A percentile compares a stretch with the other conserved stretches of the same genome.
Evolutionary conservation across 2,329 filamentous ascomycete species (phyloP).

Genomic region (Colletotrichum spaethianum): DNA sequence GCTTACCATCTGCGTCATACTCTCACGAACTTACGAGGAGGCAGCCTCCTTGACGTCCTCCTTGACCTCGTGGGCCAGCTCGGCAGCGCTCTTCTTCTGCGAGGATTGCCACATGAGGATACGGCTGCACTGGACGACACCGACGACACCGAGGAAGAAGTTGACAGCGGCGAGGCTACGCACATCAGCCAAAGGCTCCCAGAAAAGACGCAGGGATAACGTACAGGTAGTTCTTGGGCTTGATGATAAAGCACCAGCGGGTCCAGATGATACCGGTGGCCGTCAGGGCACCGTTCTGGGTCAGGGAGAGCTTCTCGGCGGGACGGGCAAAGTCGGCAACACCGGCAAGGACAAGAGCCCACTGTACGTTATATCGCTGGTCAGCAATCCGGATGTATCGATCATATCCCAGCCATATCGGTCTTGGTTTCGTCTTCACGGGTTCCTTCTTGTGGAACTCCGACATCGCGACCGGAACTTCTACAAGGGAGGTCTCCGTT

Average conservation of each 20-base stretch:
- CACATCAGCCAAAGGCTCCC: neutral
- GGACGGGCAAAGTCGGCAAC: conserved; percentile 93
- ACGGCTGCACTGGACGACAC: conserved; percentile 83
- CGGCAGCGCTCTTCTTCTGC: conserved; percentile 65
- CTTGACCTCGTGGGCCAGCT: conserved; percentile 57
- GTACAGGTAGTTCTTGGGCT: conserved; percentile 90
- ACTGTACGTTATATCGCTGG: conserved; percentile 64
- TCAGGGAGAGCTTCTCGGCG: conserved; percentile 91
- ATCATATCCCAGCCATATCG: neutral
- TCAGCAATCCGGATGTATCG: conserved; percentile 16
- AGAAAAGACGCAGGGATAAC: conserved; percentile 48
- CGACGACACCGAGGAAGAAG: conserved; percentile 95
- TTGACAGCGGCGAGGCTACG: conserved; percentile 90
- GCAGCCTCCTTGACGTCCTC: conserved; percentile 51
- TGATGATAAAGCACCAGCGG: conserved; percentile 98
- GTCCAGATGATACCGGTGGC: conserved; percentile 98
- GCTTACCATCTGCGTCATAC: neutral
- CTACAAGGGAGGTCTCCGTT: conserved; percentile 36
- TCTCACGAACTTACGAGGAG: conserved; percentile 25
- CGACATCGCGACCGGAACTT: conserved; percentile 29
- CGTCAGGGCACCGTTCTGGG: conserved; percentile 91
- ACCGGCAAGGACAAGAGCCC: conserved; percentile 93
- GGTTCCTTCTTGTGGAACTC: neutral
- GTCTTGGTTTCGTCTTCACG: neutral
- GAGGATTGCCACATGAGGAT: conserved; percentile 78